Evolutionary conservation across 2,329 filamentous ascomycete genomes (phyloP), one percentile per base, ranked within the genome.

Genomic region (Penicillium palitans): DNA sequence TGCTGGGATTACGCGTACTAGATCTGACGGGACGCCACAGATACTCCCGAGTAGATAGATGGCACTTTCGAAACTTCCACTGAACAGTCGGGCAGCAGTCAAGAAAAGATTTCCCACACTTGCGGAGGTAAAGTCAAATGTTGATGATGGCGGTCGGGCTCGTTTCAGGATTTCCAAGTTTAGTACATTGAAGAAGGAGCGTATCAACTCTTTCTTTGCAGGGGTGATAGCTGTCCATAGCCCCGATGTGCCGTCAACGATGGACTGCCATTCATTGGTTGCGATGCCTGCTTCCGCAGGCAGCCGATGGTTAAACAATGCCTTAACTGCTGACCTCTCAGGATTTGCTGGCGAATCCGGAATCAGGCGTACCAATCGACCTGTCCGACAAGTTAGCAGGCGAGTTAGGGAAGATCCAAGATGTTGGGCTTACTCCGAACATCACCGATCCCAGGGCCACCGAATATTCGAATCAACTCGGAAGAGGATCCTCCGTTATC

Each of bases 401-500:
- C 41, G 12, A n/a, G 12, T 39, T 29, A 19, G 41, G 45, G 4
- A 9, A 24, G 15, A 56, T 51, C 6, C 27, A 27, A 35, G 15
- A 9, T 35, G 19, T 9, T 31, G 21, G 41, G 45, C 83, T 64
- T 78, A 89, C 88, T 90, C 72, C 90, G 81, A 27, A 92, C 84
- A 77, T 93, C 90, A 56, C 90, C 90, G 69, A 92, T 82, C 3
- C 93, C 93, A 64, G 93, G 93, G 1, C 95, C 95, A 15, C 93
- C 95, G 76, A 98, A 95, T 37, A 98, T 92, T 37, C 95, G 85
- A 65, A 97, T 96, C 68, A 97, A 80, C 78, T 98, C 93, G 45
- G 91, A 96, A 2, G 92, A 96, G 67, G 90, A 96, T 40, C 93
- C 93, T 49, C 93, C 93, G 76, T 98, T 98, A 77, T 98, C 93